A percentile compares a stretch with the other conserved stretches of the same genome.
phyloP scores from a whole-genome alignment of 140 eudicot species.

The Ambrosia hybrid region DNA sequence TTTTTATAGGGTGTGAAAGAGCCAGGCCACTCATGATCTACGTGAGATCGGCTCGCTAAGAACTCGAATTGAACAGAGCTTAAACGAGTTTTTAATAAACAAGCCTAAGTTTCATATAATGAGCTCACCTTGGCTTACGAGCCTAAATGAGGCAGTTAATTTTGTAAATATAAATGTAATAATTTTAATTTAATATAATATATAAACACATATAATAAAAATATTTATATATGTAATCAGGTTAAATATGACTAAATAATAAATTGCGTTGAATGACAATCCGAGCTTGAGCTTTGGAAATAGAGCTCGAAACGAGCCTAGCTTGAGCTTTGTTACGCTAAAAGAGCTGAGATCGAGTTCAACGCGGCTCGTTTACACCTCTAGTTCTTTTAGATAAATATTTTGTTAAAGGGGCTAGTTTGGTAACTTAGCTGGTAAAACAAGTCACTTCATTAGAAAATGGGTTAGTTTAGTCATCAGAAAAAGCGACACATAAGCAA shows the following conservation, averaged over 20 bases:
- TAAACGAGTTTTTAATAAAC: too few relatives aligned
- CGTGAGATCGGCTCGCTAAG: neutral
- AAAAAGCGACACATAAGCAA: neutral
- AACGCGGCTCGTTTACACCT: too few relatives aligned
- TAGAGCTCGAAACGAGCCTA: neutral
- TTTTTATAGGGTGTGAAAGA: neutral
- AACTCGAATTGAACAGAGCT: neutral
- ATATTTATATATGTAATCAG: neutral
- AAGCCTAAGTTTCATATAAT: neutral
- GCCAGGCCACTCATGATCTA: neutral
- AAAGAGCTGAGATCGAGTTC: too few relatives aligned
- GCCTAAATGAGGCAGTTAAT: neutral
- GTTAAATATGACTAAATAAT: too few relatives aligned
- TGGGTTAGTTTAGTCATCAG: neutral
- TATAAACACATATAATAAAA: too few relatives aligned
- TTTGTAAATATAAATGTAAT: too few relatives aligned
- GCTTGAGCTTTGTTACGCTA: neutral
- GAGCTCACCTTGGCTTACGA: neutral
- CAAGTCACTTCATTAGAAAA: neutral
- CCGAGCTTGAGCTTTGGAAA: neutral
- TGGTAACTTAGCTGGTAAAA: neutral
- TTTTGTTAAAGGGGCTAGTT: neutral
- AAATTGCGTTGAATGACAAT: neutral
- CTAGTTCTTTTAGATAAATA: neutral
- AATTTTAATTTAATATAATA: too few relatives aligned